These are phyloP conservation scores for Clitocybe nebularis DNA, from an alignment of 1,284 basidiomycete genomes.

Conservation along the genomic window DNA sequence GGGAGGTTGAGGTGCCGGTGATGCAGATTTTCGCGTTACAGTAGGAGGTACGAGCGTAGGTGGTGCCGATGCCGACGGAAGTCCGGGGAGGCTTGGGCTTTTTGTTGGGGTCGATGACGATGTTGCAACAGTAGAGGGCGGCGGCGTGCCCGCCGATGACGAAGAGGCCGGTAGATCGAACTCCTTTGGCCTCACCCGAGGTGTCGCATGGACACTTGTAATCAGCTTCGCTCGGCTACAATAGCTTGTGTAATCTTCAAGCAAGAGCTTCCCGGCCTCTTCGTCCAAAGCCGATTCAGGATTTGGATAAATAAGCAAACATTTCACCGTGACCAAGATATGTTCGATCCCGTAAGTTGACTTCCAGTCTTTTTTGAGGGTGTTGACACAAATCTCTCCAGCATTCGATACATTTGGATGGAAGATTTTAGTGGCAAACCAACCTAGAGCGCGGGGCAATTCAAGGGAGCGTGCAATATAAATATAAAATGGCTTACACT, in stretches of 20 bases:
- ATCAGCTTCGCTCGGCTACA: slow-evolving; percentile 78
- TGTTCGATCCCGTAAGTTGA: slow-evolving; percentile 87
- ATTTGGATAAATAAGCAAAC: slow-evolving; percentile 93
- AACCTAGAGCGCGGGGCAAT: slow-evolving; percentile 47
- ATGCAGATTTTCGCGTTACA: slow-evolving; percentile 33
- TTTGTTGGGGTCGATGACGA: slow-evolving; percentile 17
- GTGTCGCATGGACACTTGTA: slow-evolving; percentile 84
- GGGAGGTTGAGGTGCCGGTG: slow-evolving; percentile 29
- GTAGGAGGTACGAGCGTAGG: slow-evolving; percentile 23
- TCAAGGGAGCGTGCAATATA: background rate
- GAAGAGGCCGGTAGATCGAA: slow-evolving; percentile 50
- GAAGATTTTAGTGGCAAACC: slow-evolving; percentile 91
- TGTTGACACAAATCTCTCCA: slow-evolving; percentile 97
- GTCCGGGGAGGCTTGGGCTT: slow-evolving; percentile 12
- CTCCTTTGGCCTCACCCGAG: slow-evolving; percentile 61
- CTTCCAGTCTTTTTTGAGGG: slow-evolving; percentile 96
- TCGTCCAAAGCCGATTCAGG: slow-evolving; percentile 94
- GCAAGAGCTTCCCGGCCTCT: slow-evolving; percentile 86
- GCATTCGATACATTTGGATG: slow-evolving; percentile 90
- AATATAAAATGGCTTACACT: slow-evolving; percentile 59
- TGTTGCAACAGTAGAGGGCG: slow-evolving; percentile 21
- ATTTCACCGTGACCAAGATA: slow-evolving; percentile 90
- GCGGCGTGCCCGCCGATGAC: slow-evolving; percentile 23
- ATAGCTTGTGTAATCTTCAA: slow-evolving; percentile 87
- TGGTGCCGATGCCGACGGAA: slow-evolving; percentile 18